Conservation (phyloP, 768 basidiomycete genomes). For the Wakefieldia striispora region DNA sequence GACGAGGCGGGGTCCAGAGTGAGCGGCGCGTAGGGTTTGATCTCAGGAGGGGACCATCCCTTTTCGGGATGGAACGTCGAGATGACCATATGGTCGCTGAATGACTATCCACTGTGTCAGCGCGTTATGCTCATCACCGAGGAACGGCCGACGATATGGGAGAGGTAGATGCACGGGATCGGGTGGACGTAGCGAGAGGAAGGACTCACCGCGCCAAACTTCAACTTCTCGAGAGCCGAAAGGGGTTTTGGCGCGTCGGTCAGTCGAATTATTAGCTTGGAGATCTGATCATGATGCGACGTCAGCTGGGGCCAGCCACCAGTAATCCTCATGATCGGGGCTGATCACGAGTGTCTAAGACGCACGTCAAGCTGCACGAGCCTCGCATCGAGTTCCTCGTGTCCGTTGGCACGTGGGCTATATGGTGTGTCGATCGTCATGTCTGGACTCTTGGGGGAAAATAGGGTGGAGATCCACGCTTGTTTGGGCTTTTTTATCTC, state of each 20-base stretch:
- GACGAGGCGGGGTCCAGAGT: conserved; percentile 54
- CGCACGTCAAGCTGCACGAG: conserved; percentile 20
- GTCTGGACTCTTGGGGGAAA: neutral
- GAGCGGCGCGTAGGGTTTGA: conserved; percentile 67
- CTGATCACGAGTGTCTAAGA: neutral
- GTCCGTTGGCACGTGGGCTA: neutral
- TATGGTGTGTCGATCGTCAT: conserved; percentile 4
- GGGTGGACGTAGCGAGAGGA: neutral
- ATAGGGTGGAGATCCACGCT: neutral
- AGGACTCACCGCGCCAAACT: conserved; percentile 55
- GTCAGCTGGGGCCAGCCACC: neutral
- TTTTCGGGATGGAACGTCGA: conserved; percentile 56
- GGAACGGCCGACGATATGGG: neutral
- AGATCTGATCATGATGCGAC: conserved; percentile 40
- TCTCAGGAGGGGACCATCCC: conserved; percentile 73
- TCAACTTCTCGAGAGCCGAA: conserved; percentile 44
- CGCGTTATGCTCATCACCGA: neutral
- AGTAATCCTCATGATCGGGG: neutral
- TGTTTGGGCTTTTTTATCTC: neutral
- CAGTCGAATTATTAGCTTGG: conserved; percentile 48
- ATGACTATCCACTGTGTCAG: conserved; percentile 36
- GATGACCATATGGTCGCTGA: conserved; percentile 79
- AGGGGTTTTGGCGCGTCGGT: conserved; percentile 50
- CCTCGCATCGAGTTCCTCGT: neutral
- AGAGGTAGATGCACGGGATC: too few relatives aligned